Evolutionary conservation across 495 filamentous ascomycete species (phyloP).

Genomic region (Trichoderma virens): DNA sequence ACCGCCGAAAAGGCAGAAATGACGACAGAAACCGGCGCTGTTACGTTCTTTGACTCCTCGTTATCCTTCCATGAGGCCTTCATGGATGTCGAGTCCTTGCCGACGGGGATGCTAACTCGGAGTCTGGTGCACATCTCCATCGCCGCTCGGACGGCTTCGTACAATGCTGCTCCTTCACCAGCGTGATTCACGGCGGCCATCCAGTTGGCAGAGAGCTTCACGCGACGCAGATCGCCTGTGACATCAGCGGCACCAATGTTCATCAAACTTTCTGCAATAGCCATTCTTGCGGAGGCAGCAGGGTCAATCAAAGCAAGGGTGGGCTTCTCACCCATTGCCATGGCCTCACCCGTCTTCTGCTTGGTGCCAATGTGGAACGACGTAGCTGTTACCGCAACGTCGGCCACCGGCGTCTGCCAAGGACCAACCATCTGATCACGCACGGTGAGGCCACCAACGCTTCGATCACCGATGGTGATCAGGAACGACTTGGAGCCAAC

Average conservation of each 20-base stretch:
- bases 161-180: constrained; percentile 88
- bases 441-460: constrained; percentile 80
- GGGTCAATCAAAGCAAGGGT: constrained; percentile 84
- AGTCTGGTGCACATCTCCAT: constrained; percentile 76
- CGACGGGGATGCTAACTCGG: constrained; percentile 87
- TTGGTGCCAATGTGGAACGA: constrained; percentile 56
- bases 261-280: constrained; percentile 87
- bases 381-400: constrained; percentile 85
- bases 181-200: constrained; percentile 93
- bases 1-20: constrained; percentile 86
- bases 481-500: constrained; percentile 95
- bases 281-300: constrained; percentile 92
- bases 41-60: constrained; percentile 70
- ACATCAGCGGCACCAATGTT: constrained; percentile 86
- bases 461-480: constrained; percentile 91
- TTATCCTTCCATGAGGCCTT: constrained; percentile 90
- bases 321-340: constrained; percentile 96
- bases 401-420: constrained; percentile 93
- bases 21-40: constrained; percentile 80
- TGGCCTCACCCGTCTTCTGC: constrained; percentile 79
- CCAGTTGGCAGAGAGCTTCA: constrained; percentile 94
- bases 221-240: constrained; percentile 62
- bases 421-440: constrained; percentile 94
- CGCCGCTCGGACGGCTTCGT: constrained; percentile 87
- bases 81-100: constrained; percentile 98